Conservation (phyloP, 345 rosid species). For the Salix suchowensis region DNA sequence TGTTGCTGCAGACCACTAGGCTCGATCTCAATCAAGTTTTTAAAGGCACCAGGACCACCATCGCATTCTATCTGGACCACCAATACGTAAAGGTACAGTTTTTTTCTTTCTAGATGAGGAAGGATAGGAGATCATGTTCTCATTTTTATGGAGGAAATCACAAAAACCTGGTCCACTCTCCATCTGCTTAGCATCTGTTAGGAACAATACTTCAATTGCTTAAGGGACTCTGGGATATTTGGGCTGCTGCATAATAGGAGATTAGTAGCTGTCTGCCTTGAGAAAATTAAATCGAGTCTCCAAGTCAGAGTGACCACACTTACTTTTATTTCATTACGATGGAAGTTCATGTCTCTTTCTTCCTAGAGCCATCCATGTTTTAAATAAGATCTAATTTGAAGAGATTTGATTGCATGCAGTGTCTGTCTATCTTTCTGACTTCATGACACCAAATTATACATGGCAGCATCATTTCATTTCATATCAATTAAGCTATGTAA, state of each 20-base stretch:
- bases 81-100: not conserved
- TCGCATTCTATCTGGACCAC: constrained; percentile 21
- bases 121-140: not conserved
- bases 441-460: not conserved
- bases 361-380: constrained; percentile 8
- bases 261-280: not conserved
- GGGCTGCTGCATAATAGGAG: not conserved
- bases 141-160: not conserved
- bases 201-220: not conserved
- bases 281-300: not conserved
- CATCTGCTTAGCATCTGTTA: not conserved
- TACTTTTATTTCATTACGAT: not conserved
- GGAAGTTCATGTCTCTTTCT: constrained; percentile 4
- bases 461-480: too few species aligned
- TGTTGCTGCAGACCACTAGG: constrained; percentile 20
- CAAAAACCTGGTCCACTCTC: not conserved
- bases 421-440: not conserved
- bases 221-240: not conserved
- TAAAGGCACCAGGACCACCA: constrained; percentile 23
- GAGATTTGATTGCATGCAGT: not conserved
- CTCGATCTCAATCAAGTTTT: constrained; percentile 27
- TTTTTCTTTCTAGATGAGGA: not conserved
- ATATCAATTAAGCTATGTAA: not conserved
- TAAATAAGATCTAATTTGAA: not conserved
- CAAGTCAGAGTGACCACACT: not conserved